Evolutionary conservation across 2,329 filamentous ascomycete species (phyloP), one percentile per base, ranked within the genome.

Genomic region (Monosporascus cannonballus): DNA sequence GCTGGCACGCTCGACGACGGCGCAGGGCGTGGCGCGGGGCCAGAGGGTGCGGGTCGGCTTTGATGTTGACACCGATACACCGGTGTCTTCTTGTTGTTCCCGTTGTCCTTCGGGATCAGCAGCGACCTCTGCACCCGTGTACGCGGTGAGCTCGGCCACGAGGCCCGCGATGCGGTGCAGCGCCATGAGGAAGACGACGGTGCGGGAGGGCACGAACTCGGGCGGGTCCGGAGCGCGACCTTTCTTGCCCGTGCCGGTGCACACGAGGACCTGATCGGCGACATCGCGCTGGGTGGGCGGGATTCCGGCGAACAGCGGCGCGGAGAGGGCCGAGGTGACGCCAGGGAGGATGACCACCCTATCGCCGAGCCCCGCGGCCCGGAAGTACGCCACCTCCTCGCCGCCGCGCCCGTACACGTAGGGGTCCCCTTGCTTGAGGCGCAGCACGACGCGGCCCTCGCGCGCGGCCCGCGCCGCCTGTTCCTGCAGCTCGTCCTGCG

Each of bases 401-500:
- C 90, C 94, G 52, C 94, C 94, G 39, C 94, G 85, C 39, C 94
- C 94, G 70, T 97, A 99, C 39, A 99, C 83, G 71, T 96, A 99
- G 0, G 94, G 94, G 64, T 99, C 94, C 46, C 94, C 94, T 69
- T 99, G 94, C 73, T 99, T 99, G 45, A 99, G 77, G 3, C 94
- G 82, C 36, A 99, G 77, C 0, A 99, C 94, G 1, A 83, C 88
- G 67, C 89, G 84, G 14, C 94, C 94, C 20, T 71, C 70, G 5
- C 64, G 67, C 17, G 77, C 76, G 2, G 84, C 90, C 3, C 82
- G 81, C 2, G 96, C 76, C 0, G 90, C 94, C 61, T 90, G 79
- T 50, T 85, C 79, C 3, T 96, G 80, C 4, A 99, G 83, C 70
- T 99, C 94, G 64, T 92, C 85, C 68, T 99, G 94, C 0, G 94